A percentile compares a stretch with the other conserved stretches of the same genome.
Conservation (phyloP, 2,329 filamentous ascomycete species). For the Colletotrichum liriopes region DNA sequence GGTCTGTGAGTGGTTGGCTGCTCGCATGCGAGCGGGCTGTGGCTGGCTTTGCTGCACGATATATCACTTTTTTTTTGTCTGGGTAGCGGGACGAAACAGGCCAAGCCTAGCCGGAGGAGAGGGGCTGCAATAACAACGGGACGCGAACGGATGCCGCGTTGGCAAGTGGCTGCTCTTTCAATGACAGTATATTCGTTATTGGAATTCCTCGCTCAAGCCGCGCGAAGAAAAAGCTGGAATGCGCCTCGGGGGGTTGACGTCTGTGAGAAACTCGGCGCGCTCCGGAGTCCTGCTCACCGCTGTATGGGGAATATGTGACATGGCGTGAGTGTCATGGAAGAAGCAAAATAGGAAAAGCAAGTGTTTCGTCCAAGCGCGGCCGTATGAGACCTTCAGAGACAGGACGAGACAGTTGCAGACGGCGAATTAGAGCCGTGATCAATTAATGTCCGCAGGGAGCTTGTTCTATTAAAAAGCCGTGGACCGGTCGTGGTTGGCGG, state of each 20-base stretch:
- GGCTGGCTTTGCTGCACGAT: conserved; percentile 32
- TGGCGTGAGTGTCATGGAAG: conserved; percentile 34
- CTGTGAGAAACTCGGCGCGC: conserved; percentile 18
- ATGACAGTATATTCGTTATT: not conserved
- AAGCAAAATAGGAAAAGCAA: conserved; percentile 39
- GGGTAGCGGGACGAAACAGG: conserved; percentile 30
- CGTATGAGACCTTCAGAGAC: conserved; percentile 36
- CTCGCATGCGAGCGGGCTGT: conserved; percentile 25
- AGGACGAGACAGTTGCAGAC: conserved; percentile 36
- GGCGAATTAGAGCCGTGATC: conserved; percentile 23
- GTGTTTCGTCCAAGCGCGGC: conserved; percentile 27
- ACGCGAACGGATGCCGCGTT: conserved; percentile 4
- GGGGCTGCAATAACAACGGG: conserved; percentile 1
- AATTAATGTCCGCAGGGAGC: conserved; percentile 34
- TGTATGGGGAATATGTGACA: conserved; percentile 26
- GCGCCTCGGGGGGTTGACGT: conserved; percentile 28
- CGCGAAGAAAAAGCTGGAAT: conserved; percentile 23
- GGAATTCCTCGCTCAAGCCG: conserved; percentile 15
- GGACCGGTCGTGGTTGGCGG: conserved; percentile 1
- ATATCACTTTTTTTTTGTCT: conserved; percentile 25
- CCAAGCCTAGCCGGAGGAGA: conserved; percentile 23
- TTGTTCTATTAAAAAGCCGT: conserved; percentile 11
- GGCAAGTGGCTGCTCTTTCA: not conserved
- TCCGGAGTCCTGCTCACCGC: conserved; percentile 32
- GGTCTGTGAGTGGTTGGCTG: conserved; percentile 29